Percentiles rank a stretch among this genome's conserved stretches.
These are phyloP conservation scores for Simplicillium sp. DNA, from an alignment of 2,329 filamentous ascomycete species.

Conservation along the genomic window DNA sequence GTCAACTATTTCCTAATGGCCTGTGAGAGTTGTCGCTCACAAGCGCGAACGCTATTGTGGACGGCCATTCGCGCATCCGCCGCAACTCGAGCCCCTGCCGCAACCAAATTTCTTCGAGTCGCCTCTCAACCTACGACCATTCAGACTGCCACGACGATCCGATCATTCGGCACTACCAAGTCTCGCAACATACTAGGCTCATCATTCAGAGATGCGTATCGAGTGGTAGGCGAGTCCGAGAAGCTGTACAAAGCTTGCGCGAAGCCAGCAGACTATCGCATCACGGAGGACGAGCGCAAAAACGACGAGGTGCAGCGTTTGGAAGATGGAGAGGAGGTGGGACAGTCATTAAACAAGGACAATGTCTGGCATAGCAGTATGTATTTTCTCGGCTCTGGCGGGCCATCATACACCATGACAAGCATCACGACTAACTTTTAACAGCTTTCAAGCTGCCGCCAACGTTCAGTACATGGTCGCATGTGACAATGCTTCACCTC, in stretches of 20 bases:
- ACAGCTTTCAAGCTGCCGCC: constrained; percentile 68
- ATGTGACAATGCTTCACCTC: constrained; percentile 93
- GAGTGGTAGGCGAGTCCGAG: constrained; percentile 72
- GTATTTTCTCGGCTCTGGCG: constrained; percentile 13
- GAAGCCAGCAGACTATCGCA: constrained; percentile 64
- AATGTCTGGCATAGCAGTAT: constrained; percentile 67
- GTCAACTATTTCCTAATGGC: constrained; percentile 25
- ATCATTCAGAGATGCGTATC: constrained; percentile 44
- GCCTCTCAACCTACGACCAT: constrained; percentile 1
- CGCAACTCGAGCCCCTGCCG: constrained; percentile 15
- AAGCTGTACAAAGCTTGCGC: constrained; percentile 69
- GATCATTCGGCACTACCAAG: constrained; percentile 27
- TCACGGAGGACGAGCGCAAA: constrained; percentile 57
- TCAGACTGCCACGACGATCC: constrained; percentile 7
- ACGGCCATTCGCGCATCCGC: constrained; percentile 17
- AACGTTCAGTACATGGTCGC: constrained; percentile 92
- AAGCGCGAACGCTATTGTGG: constrained; percentile 30
- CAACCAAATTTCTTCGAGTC: constrained; percentile 4
- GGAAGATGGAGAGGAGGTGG: constrained; percentile 73
- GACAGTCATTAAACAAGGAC: constrained; percentile 26
- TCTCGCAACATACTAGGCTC: constrained; percentile 20
- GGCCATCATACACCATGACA: not conserved
- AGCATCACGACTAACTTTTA: constrained; percentile 1
- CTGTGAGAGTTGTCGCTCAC: constrained; percentile 37
- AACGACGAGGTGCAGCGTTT: constrained; percentile 60